Evolutionary conservation across 805 yeast genomes (phyloP).

Genomic region (Maudiozyma pseudohumilis): DNA sequence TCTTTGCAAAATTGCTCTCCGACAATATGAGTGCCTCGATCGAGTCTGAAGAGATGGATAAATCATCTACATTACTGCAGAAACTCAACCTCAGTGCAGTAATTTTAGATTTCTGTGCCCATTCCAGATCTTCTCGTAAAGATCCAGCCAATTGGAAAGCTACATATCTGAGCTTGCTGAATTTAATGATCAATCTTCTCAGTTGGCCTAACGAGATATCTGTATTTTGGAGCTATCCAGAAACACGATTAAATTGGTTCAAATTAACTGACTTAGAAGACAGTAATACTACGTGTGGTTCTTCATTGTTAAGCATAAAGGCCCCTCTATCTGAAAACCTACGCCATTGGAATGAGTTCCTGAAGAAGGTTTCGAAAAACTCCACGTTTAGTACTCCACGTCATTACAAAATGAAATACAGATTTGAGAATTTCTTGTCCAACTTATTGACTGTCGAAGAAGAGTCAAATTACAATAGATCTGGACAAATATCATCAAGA

Average conservation of each 20-base stretch:
- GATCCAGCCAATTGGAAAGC: conserved; percentile 14
- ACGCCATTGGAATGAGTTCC: conserved; percentile 25
- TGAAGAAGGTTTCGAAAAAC: conserved; percentile 14
- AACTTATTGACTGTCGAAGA: conserved; percentile 21
- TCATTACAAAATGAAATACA: conserved; percentile 19
- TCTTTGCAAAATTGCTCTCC: too few species aligned
- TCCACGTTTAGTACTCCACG: conserved; percentile 18
- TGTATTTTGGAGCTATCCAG: conserved; percentile 25
- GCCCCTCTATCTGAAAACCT: conserved; percentile 23
- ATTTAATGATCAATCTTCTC: conserved; percentile 13
- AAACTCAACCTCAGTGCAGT: too few species aligned
- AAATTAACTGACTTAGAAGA: conserved; percentile 12
- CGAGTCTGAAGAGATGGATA: too few species aligned
- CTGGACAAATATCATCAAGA: conserved; percentile 12
- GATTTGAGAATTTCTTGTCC: conserved; percentile 19
- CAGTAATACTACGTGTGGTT: conserved; percentile 10
- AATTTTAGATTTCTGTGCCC: conserved; percentile 21
- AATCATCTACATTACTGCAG: too few species aligned
- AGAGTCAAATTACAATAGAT: conserved; percentile 25
- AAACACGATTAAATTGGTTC: conserved; percentile 25
- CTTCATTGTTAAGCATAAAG: conserved; percentile 25
- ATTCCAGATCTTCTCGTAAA: conserved; percentile 12
- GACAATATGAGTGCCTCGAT: too few species aligned
- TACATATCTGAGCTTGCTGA: conserved; percentile 19
- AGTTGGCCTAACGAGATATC: conserved; percentile 19